Evolutionary conservation across 352 stramenopile genomes (phyloP).

Genomic region (Globisporangium emineosum): DNA sequence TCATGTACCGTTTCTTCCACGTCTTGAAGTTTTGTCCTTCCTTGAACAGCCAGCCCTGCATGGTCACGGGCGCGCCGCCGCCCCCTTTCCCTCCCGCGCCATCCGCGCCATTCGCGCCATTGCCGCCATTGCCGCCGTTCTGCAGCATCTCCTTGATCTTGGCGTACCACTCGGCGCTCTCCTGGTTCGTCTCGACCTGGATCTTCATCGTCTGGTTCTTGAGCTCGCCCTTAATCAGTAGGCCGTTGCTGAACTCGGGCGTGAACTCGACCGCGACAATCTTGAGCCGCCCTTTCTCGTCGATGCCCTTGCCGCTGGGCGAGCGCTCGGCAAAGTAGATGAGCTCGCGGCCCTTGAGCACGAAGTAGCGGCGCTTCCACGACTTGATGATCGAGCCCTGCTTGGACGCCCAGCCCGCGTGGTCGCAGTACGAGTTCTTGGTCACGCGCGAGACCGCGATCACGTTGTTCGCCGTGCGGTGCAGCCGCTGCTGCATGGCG

Average conservation of each 20-base stretch:
- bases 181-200: conserved; percentile 62
- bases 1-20: conserved; percentile 85
- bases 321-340: conserved; percentile 76
- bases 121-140: conserved; percentile 9
- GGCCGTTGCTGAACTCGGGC: conserved; percentile 55
- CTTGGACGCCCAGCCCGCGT: conserved; percentile 77
- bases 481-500: conserved; percentile 8
- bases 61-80: conserved; percentile 25
- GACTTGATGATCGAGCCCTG: conserved; percentile 78
- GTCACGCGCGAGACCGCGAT: conserved; percentile 41
- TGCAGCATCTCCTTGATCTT: conserved; percentile 47
- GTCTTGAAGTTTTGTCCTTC: conserved; percentile 88
- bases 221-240: conserved; percentile 57
- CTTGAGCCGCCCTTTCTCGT: conserved; percentile 71
- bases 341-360: conserved; percentile 71
- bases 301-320: conserved; percentile 64
- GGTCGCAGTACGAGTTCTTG: conserved; percentile 69
- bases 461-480: conserved; percentile 36
- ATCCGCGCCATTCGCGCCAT: conserved; percentile 6
- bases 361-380: conserved; percentile 85
- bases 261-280: conserved; percentile 64
- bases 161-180: conserved; percentile 56
- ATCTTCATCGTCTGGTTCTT: conserved; percentile 76
- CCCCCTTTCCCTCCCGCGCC: neutral
- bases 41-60: conserved; percentile 79